Evolutionary conservation across 371 early-diverging fungal species (phyloP).

Genomic region (Mortierella sp.): DNA sequence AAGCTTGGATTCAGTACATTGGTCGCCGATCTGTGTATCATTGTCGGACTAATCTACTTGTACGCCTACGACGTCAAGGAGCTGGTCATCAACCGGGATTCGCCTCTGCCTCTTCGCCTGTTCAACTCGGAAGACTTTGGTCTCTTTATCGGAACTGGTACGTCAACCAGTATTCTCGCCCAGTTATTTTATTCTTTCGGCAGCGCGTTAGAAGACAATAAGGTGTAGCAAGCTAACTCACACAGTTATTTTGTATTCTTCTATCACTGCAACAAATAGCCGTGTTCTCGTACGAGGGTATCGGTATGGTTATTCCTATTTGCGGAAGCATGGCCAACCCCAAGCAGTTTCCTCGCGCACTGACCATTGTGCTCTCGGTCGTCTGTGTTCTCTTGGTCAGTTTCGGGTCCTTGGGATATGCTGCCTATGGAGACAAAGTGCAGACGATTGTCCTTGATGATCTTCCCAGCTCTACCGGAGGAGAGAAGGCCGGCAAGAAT

Average conservation of each 20-base stretch:
- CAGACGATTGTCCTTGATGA: slow-evolving; percentile 88
- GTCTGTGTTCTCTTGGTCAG: slow-evolving; percentile 80
- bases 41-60: slow-evolving; percentile 85
- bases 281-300: slow-evolving; percentile 95
- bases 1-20: slow-evolving; percentile 86
- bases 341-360: slow-evolving; percentile 79
- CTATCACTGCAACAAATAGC: slow-evolving; percentile 61
- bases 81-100: slow-evolving; percentile 62
- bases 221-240: too few relatives aligned
- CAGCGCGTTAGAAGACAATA: not conserved
- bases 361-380: slow-evolving; percentile 77
- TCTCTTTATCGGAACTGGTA: slow-evolving; percentile 87
- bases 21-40: slow-evolving; percentile 91
- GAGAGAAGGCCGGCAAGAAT: slow-evolving; percentile 60
- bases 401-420: slow-evolving; percentile 86
- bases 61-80: slow-evolving; percentile 82
- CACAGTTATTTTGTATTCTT: not conserved
- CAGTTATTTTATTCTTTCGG: not conserved
- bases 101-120: slow-evolving; percentile 59
- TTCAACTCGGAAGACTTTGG: slow-evolving; percentile 75
- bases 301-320: slow-evolving; percentile 91
- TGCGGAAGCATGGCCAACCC: slow-evolving; percentile 89
- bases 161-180: not conserved
- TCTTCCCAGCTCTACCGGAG: slow-evolving; percentile 72
- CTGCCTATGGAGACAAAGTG: slow-evolving; percentile 87